phyloP scores from a whole-genome alignment of 805 yeast species.

The Brettanomyces anomalus region DNA sequence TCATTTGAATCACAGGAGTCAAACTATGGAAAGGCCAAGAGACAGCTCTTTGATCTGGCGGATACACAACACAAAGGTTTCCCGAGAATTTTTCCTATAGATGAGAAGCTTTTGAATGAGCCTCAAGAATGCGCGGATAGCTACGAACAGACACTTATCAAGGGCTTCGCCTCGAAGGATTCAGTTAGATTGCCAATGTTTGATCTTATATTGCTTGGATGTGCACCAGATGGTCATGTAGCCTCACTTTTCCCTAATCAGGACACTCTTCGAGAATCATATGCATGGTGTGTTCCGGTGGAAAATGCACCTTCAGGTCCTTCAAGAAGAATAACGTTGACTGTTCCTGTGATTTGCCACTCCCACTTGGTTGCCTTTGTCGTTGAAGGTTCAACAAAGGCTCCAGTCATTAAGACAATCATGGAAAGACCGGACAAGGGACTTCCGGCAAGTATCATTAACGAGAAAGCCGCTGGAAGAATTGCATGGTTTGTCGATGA shows the following conservation, averaged over 20 bases:
- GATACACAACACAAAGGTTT: conserved; percentile 32
- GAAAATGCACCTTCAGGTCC: conserved; percentile 90
- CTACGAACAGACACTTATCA: conserved; percentile 79
- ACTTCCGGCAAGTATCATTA: conserved; percentile 85
- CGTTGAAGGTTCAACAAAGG: conserved; percentile 93
- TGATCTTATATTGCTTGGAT: conserved; percentile 83
- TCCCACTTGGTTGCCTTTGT: conserved; percentile 89
- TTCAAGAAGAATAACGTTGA: conserved; percentile 72
- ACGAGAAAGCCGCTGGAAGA: conserved; percentile 94
- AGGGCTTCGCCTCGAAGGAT: conserved; percentile 92
- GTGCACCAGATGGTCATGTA: conserved; percentile 98
- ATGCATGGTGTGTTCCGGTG: conserved; percentile 94
- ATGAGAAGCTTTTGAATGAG: conserved; percentile 63
- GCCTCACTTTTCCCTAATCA: conserved; percentile 95
- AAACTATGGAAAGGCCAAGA: conserved; percentile 83
- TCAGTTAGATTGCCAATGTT: conserved; percentile 93
- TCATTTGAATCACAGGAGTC: conserved; percentile 77
- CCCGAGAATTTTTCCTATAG: conserved; percentile 79
- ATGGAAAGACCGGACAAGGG: conserved; percentile 98
- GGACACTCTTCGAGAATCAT: conserved; percentile 76
- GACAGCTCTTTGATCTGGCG: conserved; percentile 68
- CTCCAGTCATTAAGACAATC: conserved; percentile 81
- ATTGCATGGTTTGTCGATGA: conserved; percentile 97
- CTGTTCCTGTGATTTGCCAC: conserved; percentile 92
- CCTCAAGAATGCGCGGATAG: conserved; percentile 91